Evolutionary conservation across 148 eudicot species (phyloP).

Genomic region (Silene uniflora): DNA sequence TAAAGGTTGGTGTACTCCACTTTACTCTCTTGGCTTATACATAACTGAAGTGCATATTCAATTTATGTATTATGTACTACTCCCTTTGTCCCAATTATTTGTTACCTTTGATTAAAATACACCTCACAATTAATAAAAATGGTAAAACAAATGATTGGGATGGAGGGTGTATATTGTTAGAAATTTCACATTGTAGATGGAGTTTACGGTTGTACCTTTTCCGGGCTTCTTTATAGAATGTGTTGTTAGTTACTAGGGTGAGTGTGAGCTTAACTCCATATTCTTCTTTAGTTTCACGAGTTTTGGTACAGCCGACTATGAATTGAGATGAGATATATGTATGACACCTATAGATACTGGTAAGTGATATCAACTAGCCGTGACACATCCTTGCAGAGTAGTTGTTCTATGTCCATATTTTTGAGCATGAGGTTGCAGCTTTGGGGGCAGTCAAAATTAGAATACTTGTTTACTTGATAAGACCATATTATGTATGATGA

Average conservation of each 20-base stretch:
- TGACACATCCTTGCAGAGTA: not conserved
- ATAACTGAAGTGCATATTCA: too few species aligned
- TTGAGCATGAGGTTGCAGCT: slow-evolving; percentile 4
- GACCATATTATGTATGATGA: not conserved
- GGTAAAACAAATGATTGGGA: too few species aligned
- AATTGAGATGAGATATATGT: not conserved
- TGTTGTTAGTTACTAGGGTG: not conserved
- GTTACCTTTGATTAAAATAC: too few species aligned
- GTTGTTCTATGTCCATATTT: not conserved
- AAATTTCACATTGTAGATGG: not conserved
- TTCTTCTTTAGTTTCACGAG: not conserved
- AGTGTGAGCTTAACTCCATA: not conserved
- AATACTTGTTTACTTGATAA: not conserved
- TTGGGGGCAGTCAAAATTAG: not conserved
- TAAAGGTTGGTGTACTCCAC: slow-evolving; percentile 42
- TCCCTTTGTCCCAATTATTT: too few species aligned
- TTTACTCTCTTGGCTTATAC: not conserved
- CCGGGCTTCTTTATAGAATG: not conserved
- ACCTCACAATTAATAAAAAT: too few species aligned
- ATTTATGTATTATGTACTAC: too few species aligned
- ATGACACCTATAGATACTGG: not conserved
- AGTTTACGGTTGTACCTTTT: not conserved
- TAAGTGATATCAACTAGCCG: not conserved
- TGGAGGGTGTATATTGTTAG: not conserved
- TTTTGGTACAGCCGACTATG: not conserved